Conservation (phyloP, 2,329 filamentous ascomycete species). For the Aspergillus neotritici region DNA sequence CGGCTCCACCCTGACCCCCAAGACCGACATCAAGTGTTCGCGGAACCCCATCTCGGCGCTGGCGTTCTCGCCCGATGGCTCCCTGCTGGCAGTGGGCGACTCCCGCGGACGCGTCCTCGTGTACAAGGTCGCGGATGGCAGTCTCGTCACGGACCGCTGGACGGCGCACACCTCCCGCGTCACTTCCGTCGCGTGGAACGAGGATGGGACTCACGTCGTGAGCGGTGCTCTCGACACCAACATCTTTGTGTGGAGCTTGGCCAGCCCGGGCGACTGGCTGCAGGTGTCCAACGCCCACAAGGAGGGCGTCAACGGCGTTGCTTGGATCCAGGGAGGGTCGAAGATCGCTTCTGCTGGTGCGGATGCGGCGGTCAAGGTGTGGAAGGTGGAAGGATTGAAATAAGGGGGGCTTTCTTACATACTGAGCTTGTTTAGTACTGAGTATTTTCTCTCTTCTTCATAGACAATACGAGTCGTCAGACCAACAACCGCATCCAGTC, state of each 20-base stretch:
- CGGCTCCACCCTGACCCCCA: slow-evolving; percentile 49
- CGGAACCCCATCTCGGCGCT: slow-evolving; percentile 70
- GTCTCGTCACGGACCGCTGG: slow-evolving; percentile 74
- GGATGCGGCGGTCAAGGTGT: slow-evolving; percentile 88
- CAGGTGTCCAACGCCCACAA: slow-evolving; percentile 89
- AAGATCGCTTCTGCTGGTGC: slow-evolving; percentile 75
- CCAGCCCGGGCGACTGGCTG: slow-evolving; percentile 74
- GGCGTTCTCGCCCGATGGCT: slow-evolving; percentile 75
- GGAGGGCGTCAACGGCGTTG: slow-evolving; percentile 84
- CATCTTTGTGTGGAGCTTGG: slow-evolving; percentile 83
- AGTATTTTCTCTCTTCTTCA: not conserved
- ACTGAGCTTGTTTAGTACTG: not conserved
- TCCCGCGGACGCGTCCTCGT: slow-evolving; percentile 81
- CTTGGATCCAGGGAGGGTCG: slow-evolving; percentile 62
- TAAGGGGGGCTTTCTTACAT: slow-evolving; percentile 10
- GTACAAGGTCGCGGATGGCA: slow-evolving; percentile 63
- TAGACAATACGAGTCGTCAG: not conserved
- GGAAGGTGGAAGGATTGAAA: slow-evolving; percentile 59
- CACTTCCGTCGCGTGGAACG: slow-evolving; percentile 70
- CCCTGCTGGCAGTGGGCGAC: slow-evolving; percentile 74
- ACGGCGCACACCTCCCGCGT: slow-evolving; percentile 65
- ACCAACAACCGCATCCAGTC: too few species aligned
- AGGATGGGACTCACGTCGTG: slow-evolving; percentile 67
- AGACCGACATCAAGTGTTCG: slow-evolving; percentile 59
- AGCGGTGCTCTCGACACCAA: slow-evolving; percentile 88